Conservation (phyloP, 306 rosid species). For the Rosa chinensis region DNA sequence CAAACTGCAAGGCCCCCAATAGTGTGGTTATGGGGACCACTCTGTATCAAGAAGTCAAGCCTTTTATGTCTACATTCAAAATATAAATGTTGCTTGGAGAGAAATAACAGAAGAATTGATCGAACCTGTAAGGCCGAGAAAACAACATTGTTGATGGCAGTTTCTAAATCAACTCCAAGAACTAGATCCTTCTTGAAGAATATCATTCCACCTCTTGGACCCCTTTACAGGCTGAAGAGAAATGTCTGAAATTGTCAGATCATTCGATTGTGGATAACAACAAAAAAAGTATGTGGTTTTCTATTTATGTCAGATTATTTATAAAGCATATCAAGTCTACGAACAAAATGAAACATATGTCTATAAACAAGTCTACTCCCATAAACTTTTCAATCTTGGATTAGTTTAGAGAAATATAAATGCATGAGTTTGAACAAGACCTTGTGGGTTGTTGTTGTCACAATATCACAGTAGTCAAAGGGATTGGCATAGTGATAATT, state of each 20-base stretch:
- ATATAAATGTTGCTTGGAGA: background rate
- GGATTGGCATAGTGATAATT: constrained; percentile 52
- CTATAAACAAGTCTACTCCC: background rate
- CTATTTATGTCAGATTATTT: background rate
- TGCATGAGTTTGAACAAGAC: constrained; percentile 33
- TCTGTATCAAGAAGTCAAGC: constrained; percentile 45
- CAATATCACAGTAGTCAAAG: constrained; percentile 86
- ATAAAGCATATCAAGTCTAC: background rate
- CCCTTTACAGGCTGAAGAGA: constrained; percentile 74
- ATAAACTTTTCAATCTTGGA: background rate
- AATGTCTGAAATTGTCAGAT: constrained; percentile 21
- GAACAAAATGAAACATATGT: background rate
- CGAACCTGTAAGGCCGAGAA: constrained; percentile 91
- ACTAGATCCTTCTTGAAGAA: constrained; percentile 86
- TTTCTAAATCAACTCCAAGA: constrained; percentile 72
- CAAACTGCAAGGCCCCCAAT: constrained; percentile 95
- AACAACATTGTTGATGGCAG: constrained; percentile 91
- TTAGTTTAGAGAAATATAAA: background rate
- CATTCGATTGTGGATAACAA: constrained; percentile 6
- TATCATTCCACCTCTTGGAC: constrained; percentile 98
- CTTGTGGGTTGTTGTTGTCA: constrained; percentile 99
- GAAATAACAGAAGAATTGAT: constrained; percentile 1
- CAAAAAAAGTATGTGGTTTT: constrained; percentile 3
- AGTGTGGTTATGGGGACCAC: constrained; percentile 98
- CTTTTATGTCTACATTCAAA: background rate